These are phyloP conservation scores for Smallanthus sonchifolius DNA, from an alignment of 129 eudicot genomes.

Conservation along the genomic window DNA sequence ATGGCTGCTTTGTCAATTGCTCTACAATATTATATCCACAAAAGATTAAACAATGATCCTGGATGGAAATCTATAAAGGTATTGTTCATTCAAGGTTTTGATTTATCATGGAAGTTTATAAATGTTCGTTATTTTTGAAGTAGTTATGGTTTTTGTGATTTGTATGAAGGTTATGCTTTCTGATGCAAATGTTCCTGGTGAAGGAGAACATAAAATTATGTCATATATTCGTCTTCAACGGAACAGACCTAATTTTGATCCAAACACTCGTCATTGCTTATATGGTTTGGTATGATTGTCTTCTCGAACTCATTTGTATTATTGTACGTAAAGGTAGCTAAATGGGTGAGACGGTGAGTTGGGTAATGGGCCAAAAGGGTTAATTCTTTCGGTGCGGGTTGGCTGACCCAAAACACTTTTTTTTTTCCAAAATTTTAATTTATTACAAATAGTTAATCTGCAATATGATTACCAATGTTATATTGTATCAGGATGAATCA, in stretches of 20 bases:
- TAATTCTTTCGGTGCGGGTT: not conserved
- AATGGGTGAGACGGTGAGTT: not conserved
- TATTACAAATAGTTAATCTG: not conserved
- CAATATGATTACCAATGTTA: not conserved
- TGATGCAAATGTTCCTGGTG: constrained; percentile 98
- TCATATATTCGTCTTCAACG: constrained; percentile 94
- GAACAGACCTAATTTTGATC: constrained; percentile 86
- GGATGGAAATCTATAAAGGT: constrained; percentile 96
- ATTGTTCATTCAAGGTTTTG: constrained; percentile 9
- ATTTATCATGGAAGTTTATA: not conserved
- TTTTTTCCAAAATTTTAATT: not conserved
- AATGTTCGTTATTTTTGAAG: not conserved
- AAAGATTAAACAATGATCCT: constrained; percentile 80
- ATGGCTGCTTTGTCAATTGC: constrained; percentile 82
- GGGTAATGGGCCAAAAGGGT: not conserved
- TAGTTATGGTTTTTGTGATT: not conserved
- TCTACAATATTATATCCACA: constrained; percentile 79
- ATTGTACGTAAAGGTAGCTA: not conserved
- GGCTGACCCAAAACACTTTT: not conserved
- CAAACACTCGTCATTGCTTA: constrained; percentile 90
- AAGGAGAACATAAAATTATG: constrained; percentile 97
- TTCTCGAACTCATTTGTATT: not conserved
- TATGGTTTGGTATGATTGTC: constrained; percentile 77
- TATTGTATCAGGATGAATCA: not conserved
- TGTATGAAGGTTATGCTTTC: constrained; percentile 77